Percentiles rank a stretch among this genome's conserved stretches.
Conservation (phyloP, 192 early-diverging fungal species). For the Gonapodya sp. region DNA sequence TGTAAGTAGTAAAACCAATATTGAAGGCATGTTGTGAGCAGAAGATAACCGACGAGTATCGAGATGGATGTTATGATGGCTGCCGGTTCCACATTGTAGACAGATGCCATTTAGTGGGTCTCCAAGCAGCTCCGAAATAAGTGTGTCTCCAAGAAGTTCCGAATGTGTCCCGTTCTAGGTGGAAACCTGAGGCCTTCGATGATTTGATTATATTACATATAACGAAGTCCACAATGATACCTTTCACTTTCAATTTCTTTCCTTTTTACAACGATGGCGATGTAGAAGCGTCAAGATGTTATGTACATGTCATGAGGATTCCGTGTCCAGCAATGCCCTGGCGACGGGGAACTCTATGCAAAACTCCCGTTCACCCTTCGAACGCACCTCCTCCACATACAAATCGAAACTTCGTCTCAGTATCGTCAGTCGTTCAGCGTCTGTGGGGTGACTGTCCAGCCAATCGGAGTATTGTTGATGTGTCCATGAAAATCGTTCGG, state of each 20-base stretch:
- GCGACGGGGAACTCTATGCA: conserved; percentile 1
- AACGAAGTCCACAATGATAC: too few relatives aligned
- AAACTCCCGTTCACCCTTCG: conserved; percentile 8
- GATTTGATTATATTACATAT: too few relatives aligned
- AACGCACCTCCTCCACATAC: neutral
- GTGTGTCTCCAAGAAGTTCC: too few relatives aligned
- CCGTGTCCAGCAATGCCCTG: neutral
- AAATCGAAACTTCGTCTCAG: neutral
- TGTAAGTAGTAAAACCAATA: neutral
- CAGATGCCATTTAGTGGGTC: too few relatives aligned
- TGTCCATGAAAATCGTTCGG: conserved; percentile 41
- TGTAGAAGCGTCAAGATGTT: too few relatives aligned
- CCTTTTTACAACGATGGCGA: too few relatives aligned
- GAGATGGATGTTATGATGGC: neutral
- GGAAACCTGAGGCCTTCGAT: too few relatives aligned
- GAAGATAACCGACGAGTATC: neutral
- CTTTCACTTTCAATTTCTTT: too few relatives aligned
- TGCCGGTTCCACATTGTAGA: too few relatives aligned
- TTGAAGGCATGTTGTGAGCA: neutral
- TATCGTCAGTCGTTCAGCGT: neutral
- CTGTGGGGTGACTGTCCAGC: conserved; percentile 43
- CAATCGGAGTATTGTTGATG: conserved; percentile 57
- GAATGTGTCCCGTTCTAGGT: too few relatives aligned
- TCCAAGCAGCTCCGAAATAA: too few relatives aligned
- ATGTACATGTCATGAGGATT: too few relatives aligned